Percentiles rank a stretch among this genome's conserved stretches.
Evolutionary conservation across 306 rosid species (phyloP).

Genomic region (Hippophae tibetana): DNA sequence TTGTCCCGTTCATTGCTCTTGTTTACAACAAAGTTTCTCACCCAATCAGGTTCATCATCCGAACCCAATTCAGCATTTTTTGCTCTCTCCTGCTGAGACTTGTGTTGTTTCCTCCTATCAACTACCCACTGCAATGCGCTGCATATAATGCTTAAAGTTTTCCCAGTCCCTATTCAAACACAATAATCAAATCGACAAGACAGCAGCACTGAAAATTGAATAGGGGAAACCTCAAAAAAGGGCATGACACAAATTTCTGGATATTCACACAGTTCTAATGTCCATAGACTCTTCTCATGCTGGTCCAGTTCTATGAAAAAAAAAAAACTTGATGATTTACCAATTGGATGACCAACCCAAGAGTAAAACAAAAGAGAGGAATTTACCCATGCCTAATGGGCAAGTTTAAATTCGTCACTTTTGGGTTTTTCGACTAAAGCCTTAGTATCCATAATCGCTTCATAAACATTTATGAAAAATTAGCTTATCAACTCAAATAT

Average conservation of each 20-base stretch:
- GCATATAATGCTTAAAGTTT: slow-evolving; percentile 81
- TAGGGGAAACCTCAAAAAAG: neutral
- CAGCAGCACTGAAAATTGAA: neutral
- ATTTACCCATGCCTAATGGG: neutral
- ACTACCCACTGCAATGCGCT: slow-evolving; percentile 88
- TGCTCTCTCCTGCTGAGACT: slow-evolving; percentile 18
- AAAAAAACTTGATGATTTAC: neutral
- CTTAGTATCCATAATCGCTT: neutral
- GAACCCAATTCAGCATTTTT: slow-evolving; percentile 26
- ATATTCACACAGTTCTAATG: neutral
- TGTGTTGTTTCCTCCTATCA: slow-evolving; percentile 41
- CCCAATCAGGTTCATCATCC: slow-evolving; percentile 92
- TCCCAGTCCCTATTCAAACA: slow-evolving; percentile 68
- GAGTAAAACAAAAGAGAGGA: neutral
- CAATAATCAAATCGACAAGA: slow-evolving; percentile 5
- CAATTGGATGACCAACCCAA: neutral
- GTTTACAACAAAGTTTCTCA: slow-evolving; percentile 49
- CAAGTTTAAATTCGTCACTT: neutral
- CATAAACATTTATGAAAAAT: no score
- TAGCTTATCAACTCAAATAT: no score
- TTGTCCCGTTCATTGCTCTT: slow-evolving; percentile 28
- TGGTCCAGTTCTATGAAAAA: neutral
- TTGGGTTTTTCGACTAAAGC: neutral
- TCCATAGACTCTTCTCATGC: neutral
- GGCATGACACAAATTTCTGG: neutral